Base-by-base conservation (phyloP, 306 rosid genomes). In the Geum urbanum region DNA sequence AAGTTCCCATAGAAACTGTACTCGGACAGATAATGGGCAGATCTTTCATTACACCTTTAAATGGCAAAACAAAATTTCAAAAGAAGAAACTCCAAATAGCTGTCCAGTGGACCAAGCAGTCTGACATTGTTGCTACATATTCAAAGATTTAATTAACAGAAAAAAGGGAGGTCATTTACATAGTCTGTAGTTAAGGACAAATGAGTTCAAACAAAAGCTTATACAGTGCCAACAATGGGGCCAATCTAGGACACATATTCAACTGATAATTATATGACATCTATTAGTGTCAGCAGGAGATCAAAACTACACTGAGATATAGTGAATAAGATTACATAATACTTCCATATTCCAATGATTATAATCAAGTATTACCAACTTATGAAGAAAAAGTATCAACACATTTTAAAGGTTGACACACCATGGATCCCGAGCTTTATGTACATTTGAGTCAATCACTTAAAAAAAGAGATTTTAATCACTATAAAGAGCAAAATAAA, bases 201-300 rank as follows among this genome's bases (percentile, higher is more conserved):
- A 8, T 65, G 67, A 7, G 4, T 45, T 22, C 41, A 52, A 53
- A 52, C 51, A 68, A 67, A 68, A 67, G 20, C 50, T 19, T 68
- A 18, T 12, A 68, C 40, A 51, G 53, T 19, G 39, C 6, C 37
- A 32, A 24, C 44, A 18, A 7, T 51, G 16, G 62, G 62, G 18
- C 47, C 37, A 52, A 50, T 51, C 18, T 40, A 68, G 61, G 45
- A 37, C 18, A 67, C 9, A 9, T 5, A 11, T 13, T 68, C 27
- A 68, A 68, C 62, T 19, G n/a, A 52, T 39, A 39, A 2, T 51
- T 9, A 4, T 4, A 67, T 50, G 51, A 18, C 37, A 15, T 19
- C 69, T 35, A 65, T 46, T 65, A 64, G 32, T 7, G 69, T 65
- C 20, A 22, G 14, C 52, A 63, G 13, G 6, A 43, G 39, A 46